These are phyloP conservation scores for Ochetophila trinervis DNA, from an alignment of 306 rosid genomes.

Conservation along the genomic window DNA sequence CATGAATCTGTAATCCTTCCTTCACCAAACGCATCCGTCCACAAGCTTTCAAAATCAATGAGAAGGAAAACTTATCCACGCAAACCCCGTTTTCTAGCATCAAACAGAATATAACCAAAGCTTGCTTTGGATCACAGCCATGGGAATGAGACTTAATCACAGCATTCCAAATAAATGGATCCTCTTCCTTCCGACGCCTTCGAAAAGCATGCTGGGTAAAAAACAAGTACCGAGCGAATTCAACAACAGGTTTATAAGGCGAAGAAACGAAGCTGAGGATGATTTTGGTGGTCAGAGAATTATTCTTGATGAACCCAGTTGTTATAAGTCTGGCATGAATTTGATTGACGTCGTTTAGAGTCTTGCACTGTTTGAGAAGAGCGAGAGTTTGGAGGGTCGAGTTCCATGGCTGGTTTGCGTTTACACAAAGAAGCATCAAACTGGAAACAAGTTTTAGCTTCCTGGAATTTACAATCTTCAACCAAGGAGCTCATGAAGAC, in stretches of 20 bases:
- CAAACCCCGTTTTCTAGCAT: slow-evolving; percentile 62
- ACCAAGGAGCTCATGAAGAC: too few species aligned
- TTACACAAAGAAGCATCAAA: slow-evolving; percentile 51
- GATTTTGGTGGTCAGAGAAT: slow-evolving; percentile 40
- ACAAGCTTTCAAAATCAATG: slow-evolving; percentile 71
- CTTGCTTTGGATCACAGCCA: slow-evolving; percentile 55
- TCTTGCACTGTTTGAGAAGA: slow-evolving; percentile 54
- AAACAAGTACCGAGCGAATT: slow-evolving; percentile 64
- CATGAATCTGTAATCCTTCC: slow-evolving; percentile 67
- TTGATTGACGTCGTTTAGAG: slow-evolving; percentile 46
- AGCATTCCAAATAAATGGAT: slow-evolving; percentile 84
- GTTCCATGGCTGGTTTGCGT: slow-evolving; percentile 57
- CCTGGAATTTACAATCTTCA: background rate
- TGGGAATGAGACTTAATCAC: slow-evolving; percentile 67
- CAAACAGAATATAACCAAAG: slow-evolving; percentile 42
- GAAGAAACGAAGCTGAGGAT: slow-evolving; percentile 65
- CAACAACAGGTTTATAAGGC: slow-evolving; percentile 45
- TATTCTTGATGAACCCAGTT: slow-evolving; percentile 44
- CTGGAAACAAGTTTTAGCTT: background rate
- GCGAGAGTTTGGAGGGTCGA: slow-evolving; percentile 38
- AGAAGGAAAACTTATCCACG: slow-evolving; percentile 59
- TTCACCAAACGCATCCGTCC: slow-evolving; percentile 48
- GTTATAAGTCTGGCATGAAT: slow-evolving; percentile 58
- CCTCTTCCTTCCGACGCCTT: slow-evolving; percentile 19
- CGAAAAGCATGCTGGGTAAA: slow-evolving; percentile 48